Conservation (phyloP, 768 basidiomycete species). For the Leccinum truebloodii region DNA sequence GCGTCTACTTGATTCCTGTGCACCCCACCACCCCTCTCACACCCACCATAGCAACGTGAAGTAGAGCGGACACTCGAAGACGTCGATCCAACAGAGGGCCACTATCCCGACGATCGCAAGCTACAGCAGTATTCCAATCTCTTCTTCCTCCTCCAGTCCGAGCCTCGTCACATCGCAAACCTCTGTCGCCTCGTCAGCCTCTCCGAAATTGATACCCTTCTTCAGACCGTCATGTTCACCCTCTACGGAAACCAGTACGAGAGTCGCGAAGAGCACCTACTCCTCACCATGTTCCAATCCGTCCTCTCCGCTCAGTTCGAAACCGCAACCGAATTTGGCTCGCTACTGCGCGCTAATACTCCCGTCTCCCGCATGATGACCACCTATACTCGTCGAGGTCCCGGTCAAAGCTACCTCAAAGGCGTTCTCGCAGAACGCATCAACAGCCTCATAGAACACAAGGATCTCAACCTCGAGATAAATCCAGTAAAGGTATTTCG, state of each 20-base stretch:
- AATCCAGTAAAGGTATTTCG: constrained; percentile 89
- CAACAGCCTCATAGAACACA: constrained; percentile 98
- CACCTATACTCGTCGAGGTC: constrained; percentile 97
- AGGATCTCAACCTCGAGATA: constrained; percentile 98
- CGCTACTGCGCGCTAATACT: constrained; percentile 95
- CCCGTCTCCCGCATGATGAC: constrained; percentile 99
- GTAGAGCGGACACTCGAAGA: constrained; percentile 96
- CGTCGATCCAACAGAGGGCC: constrained; percentile 88
- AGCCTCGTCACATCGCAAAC: constrained; percentile 95
- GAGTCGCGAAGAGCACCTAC: constrained; percentile 95
- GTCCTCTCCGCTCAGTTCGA: constrained; percentile 99
- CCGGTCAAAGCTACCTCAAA: constrained; percentile 98
- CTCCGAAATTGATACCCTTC: constrained; percentile 96
- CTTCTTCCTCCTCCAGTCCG: constrained; percentile 97
- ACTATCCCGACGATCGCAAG: constrained; percentile 93
- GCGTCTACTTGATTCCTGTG: constrained; percentile 28
- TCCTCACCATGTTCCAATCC: constrained; percentile 99
- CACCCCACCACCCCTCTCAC: constrained; percentile 3
- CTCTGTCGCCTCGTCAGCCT: constrained; percentile 95
- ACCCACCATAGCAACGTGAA: constrained; percentile 74
- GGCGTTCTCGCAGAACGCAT: constrained; percentile 96
- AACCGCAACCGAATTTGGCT: constrained; percentile 98
- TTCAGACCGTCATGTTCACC: constrained; percentile 99
- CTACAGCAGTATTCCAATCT: constrained; percentile 97
- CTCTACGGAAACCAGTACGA: constrained; percentile 99